These are phyloP conservation scores for Lactarius indigo DNA, from an alignment of 768 basidiomycete genomes.

Conservation along the genomic window DNA sequence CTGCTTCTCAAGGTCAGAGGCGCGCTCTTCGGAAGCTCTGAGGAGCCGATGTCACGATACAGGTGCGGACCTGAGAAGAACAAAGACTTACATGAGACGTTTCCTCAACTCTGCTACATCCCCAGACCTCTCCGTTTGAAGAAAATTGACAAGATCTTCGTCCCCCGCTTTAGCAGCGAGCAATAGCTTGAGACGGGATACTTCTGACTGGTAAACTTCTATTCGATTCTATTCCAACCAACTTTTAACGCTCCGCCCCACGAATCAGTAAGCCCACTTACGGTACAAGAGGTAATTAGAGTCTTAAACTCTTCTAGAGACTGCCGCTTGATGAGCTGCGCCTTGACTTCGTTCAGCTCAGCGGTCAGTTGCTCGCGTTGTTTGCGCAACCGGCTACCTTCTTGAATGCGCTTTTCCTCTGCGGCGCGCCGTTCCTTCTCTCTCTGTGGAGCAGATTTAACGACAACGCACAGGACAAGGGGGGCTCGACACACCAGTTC, in stretches of 20 bases:
- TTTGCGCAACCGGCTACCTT: constrained; percentile 23
- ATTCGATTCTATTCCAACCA: constrained; percentile 60
- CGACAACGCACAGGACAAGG: neutral
- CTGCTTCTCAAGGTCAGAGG: constrained; percentile 49
- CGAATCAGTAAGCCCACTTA: neutral
- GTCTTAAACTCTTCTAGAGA: constrained; percentile 19
- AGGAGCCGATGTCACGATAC: constrained; percentile 4
- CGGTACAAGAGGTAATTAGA: constrained; percentile 17
- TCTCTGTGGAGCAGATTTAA: neutral
- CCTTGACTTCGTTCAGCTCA: constrained; percentile 24
- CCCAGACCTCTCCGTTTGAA: constrained; percentile 54
- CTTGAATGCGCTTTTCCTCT: constrained; percentile 23
- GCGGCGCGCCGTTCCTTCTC: constrained; percentile 18
- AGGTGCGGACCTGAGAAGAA: neutral
- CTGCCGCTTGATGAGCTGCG: constrained; percentile 22
- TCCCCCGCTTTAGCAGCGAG: constrained; percentile 73
- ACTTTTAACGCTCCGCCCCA: neutral
- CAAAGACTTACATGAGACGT: constrained; percentile 49
- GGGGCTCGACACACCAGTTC: constrained; percentile 8
- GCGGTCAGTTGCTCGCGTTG: constrained; percentile 24
- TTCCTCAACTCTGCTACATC: constrained; percentile 48
- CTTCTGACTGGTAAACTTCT: constrained; percentile 63
- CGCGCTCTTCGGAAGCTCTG: constrained; percentile 53
- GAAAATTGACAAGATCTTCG: constrained; percentile 68
- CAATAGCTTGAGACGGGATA: constrained; percentile 65